Conservation (phyloP, 305 asterid species). For the Striga hermonthica region DNA sequence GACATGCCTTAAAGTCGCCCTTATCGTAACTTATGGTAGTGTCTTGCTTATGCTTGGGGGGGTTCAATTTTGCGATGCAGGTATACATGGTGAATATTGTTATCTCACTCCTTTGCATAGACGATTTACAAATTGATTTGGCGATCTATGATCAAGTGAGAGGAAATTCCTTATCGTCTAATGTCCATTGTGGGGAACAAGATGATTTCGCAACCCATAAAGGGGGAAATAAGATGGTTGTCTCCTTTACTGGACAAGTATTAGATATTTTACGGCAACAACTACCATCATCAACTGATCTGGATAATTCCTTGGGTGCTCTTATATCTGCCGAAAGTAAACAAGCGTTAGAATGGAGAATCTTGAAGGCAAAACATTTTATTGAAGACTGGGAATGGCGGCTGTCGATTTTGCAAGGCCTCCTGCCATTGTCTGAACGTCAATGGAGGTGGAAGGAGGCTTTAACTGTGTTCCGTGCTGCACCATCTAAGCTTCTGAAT, state of each 20-base stretch:
- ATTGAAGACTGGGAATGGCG: conserved; percentile 99
- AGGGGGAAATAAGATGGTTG: conserved; percentile 75
- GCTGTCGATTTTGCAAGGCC: conserved; percentile 85
- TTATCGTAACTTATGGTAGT: neutral
- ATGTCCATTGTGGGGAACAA: conserved; percentile 42
- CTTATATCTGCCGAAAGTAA: conserved; percentile 60
- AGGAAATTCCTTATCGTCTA: conserved; percentile 46
- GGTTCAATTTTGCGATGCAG: conserved; percentile 53
- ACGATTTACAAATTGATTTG: conserved; percentile 61
- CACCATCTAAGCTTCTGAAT: conserved; percentile 94
- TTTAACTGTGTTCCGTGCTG: conserved; percentile 86
- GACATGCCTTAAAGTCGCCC: neutral
- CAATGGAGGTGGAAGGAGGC: conserved; percentile 99
- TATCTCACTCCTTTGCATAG: conserved; percentile 84
- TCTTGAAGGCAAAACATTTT: conserved; percentile 67
- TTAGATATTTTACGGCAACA: conserved; percentile 76
- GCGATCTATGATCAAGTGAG: conserved; percentile 49
- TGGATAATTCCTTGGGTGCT: conserved; percentile 55
- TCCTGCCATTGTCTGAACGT: conserved; percentile 86
- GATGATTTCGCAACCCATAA: conserved; percentile 47
- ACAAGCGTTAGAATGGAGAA: conserved; percentile 92
- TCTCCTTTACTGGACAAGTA: conserved; percentile 65
- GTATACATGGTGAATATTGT: conserved; percentile 81
- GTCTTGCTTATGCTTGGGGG: conserved; percentile 30
- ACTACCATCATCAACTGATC: conserved; percentile 63